Base-by-base conservation (phyloP, 2,329 filamentous ascomycete species). In the Diaporthe vexans region DNA sequence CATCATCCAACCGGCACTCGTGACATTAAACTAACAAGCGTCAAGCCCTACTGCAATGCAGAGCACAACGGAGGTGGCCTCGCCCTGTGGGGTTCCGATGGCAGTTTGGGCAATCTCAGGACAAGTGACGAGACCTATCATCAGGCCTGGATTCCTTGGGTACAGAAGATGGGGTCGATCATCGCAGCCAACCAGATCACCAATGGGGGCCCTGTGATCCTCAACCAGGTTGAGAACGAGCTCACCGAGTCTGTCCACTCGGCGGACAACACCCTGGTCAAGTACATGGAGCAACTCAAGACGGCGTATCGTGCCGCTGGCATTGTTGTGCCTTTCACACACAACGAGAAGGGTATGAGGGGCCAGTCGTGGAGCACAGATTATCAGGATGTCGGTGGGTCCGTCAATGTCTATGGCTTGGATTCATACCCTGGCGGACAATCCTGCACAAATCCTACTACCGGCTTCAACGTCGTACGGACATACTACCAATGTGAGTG, bases 141-240 rank as follows among this genome's bases (percentile, higher is more conserved):
- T 24, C 77, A 83, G 26, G 80, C 79, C 5, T 89, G 87, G 87
- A 81, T 83, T 21, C 86, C 86, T 29, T 90, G 86, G 84, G 83
- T 89, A 26, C 76, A 79, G 9, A 78, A 86, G 68, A 82, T 90
- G 33, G 87, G 87, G 17, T 80, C 82, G 21, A 87, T 89, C 65
- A 85, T 90, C 71, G 86, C 85, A 2, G 83, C 81, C 24, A 89
- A 90, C 70, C 85, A 88, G 77, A 86, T 89, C 74, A 89, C 87
- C 0, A 85, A 87, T 26, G 87, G 87, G 4, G 87, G 87, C 9
- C 85, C 87, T 0, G 83, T 89, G 17, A 88, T 89, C 57, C 79
- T 89, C 13, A 85, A 84, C 58, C 87, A 90, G 76, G 82, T 89
- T 24, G 88, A 90, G 77, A 90, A 90, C 71, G 88, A 90, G 76